Conservation (phyloP, 1,284 basidiomycete genomes). For the Hypsizygus ulmarius region DNA sequence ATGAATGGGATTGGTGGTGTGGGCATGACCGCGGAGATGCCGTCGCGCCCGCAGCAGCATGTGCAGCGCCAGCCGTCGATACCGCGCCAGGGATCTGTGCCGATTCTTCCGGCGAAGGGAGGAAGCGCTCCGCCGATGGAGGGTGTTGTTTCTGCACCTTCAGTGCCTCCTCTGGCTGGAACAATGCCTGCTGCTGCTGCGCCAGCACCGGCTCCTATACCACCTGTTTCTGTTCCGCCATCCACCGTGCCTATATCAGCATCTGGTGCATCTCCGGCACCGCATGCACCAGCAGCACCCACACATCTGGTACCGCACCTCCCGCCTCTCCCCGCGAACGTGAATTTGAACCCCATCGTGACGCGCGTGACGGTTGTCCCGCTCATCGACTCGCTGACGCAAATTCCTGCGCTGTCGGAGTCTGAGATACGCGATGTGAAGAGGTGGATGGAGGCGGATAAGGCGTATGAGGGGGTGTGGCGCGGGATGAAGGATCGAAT, state of each 20-base stretch:
- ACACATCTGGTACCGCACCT: slow-evolving; percentile 18
- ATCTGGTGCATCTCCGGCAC: slow-evolving; percentile 2
- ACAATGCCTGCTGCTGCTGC: too few species aligned
- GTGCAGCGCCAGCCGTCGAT: slow-evolving; percentile 18
- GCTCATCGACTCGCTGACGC: slow-evolving; percentile 46
- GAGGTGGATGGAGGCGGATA: slow-evolving; percentile 46
- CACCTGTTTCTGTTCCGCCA: slow-evolving; percentile 11
- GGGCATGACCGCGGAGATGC: slow-evolving; percentile 8
- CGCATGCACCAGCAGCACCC: slow-evolving; percentile 12
- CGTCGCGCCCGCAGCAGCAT: slow-evolving; percentile 10
- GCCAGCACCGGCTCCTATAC: slow-evolving; percentile 8
- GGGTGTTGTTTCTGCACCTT: neutral
- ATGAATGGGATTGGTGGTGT: slow-evolving; percentile 13
- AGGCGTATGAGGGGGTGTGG: slow-evolving; percentile 42
- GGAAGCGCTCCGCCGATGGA: slow-evolving; percentile 11
- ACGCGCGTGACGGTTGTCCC: slow-evolving; percentile 68
- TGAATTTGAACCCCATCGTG: slow-evolving; percentile 55
- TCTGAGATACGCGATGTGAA: slow-evolving; percentile 39
- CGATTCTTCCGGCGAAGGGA: slow-evolving; percentile 7
- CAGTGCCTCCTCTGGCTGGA: neutral
- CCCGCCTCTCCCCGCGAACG: slow-evolving; percentile 34
- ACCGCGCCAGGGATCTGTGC: slow-evolving; percentile 18
- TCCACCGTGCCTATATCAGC: slow-evolving; percentile 1
- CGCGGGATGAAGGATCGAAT: slow-evolving; percentile 44
- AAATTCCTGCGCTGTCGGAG: slow-evolving; percentile 52